Conservation (phyloP, 352 stramenopile genomes). For the Phytophthora ramorum region DNA sequence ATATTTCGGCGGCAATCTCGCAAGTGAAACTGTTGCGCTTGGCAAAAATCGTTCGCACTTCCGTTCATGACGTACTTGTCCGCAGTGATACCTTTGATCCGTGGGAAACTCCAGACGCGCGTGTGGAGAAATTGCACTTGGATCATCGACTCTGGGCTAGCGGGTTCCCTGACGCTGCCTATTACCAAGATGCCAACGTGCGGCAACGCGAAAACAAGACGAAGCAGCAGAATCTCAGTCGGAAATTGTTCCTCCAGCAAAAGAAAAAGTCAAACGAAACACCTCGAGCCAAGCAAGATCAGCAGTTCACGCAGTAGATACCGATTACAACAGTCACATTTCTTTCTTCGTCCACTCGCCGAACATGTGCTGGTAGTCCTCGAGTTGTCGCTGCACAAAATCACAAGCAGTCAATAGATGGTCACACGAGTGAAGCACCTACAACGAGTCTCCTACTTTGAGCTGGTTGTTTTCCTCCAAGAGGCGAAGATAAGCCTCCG, state of each 20-base stretch:
- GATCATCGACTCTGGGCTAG: slow-evolving; percentile 50
- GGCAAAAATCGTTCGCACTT: slow-evolving; percentile 18
- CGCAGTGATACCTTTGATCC: slow-evolving; percentile 39
- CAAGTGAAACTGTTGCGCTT: slow-evolving; percentile 15
- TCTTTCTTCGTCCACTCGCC: slow-evolving; percentile 87
- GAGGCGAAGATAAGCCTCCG: slow-evolving; percentile 74
- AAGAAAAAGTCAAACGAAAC: slow-evolving; percentile 12
- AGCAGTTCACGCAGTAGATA: slow-evolving; percentile 9
- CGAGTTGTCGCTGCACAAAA: slow-evolving; percentile 55
- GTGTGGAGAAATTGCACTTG: slow-evolving; percentile 51
- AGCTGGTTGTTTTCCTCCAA: slow-evolving; percentile 81
- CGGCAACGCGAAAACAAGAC: slow-evolving; percentile 34
- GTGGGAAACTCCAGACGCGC: slow-evolving; percentile 55
- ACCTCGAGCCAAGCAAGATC: slow-evolving; percentile 10
- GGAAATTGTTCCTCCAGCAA: slow-evolving; percentile 29
- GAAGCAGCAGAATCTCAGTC: slow-evolving; percentile 39
- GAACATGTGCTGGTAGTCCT: slow-evolving; percentile 86
- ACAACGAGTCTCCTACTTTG: slow-evolving; percentile 45
- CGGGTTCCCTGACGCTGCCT: slow-evolving; percentile 56
- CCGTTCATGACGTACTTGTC: slow-evolving; percentile 34
- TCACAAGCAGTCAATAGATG: neutral
- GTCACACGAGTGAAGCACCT: neutral
- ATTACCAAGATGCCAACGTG: slow-evolving; percentile 44
- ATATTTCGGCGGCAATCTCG: slow-evolving; percentile 11
- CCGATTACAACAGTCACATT: slow-evolving; percentile 45